phyloP scores from a whole-genome alignment of 2,329 filamentous ascomycete genomes.

The Penicillium sumatraense region DNA sequence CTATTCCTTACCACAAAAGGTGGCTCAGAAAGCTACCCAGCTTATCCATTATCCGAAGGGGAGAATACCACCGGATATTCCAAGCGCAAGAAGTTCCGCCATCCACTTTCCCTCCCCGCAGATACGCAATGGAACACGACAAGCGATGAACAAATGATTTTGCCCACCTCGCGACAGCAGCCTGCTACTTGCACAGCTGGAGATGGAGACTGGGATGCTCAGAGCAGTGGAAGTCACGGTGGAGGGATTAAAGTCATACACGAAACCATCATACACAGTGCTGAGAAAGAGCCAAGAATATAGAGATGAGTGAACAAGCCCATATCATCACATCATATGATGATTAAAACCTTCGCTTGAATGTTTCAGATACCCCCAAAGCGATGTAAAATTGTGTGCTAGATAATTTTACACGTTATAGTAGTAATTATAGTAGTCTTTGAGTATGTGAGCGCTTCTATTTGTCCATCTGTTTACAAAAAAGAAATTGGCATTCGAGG shows the following conservation, averaged over 20 bases:
- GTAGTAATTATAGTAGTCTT: no score
- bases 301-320: slow-evolving; percentile 3
- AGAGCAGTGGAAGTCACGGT: slow-evolving; percentile 19
- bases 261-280: slow-evolving; percentile 36
- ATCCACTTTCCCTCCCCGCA: slow-evolving; percentile 36
- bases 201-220: slow-evolving; percentile 25
- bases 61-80: slow-evolving; percentile 16
- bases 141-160: slow-evolving; percentile 36
- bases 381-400: no score
- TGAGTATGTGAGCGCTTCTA: no score
- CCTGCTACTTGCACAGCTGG: slow-evolving; percentile 29
- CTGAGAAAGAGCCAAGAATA: slow-evolving; percentile 15
- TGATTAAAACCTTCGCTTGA: background rate
- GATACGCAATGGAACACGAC: slow-evolving; percentile 36
- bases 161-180: slow-evolving; percentile 29
- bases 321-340: background rate
- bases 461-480: no score
- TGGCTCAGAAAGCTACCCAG: slow-evolving; percentile 28
- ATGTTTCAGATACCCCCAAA: background rate
- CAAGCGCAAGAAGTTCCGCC: slow-evolving; percentile 33
- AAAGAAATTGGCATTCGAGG: no score
- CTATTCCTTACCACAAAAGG: slow-evolving; percentile 28
- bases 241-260: slow-evolving; percentile 37
- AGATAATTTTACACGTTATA: no score
- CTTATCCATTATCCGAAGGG: slow-evolving; percentile 28